Conservation (phyloP, 2,329 filamentous ascomycete genomes). For the Neopestalotiopsis sp. region DNA sequence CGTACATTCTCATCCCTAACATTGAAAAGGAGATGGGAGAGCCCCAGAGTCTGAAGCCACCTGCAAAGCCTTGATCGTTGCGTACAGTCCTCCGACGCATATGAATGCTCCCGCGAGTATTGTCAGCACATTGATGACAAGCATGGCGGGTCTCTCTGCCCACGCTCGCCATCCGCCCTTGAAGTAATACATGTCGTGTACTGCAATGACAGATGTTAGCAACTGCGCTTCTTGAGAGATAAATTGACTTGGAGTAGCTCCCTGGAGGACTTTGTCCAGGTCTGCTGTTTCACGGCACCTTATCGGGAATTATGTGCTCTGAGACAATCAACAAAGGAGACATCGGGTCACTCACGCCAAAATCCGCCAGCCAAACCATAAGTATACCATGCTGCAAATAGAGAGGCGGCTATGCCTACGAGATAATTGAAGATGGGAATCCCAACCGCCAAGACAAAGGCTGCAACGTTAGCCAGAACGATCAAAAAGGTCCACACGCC, state of each 20-base stretch:
- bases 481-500: conserved; percentile 51
- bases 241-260: too few species aligned
- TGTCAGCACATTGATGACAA: conserved; percentile 45
- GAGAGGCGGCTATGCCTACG: conserved; percentile 53
- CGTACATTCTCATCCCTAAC: conserved; percentile 20
- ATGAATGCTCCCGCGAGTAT: conserved; percentile 53
- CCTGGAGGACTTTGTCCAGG: too few species aligned
- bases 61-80: conserved; percentile 44
- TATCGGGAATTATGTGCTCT: too few species aligned
- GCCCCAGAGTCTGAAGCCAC: conserved; percentile 31
- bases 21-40: conserved; percentile 33
- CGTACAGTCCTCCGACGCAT: conserved; percentile 54
- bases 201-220: too few species aligned
- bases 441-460: conserved; percentile 49
- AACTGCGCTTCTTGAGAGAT: too few species aligned
- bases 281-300: too few species aligned
- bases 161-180: conserved; percentile 44
- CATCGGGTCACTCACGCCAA: conserved; percentile 37
- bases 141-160: conserved; percentile 44
- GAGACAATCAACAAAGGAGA: too few species aligned
- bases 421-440: conserved; percentile 61
- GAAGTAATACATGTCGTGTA: conserved; percentile 53
- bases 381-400: conserved; percentile 61
- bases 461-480: conserved; percentile 49
- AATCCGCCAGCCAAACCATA: conserved; percentile 59